Conservation (phyloP, 2,329 filamentous ascomycete species). For the Diaporthe humulicola region DNA sequence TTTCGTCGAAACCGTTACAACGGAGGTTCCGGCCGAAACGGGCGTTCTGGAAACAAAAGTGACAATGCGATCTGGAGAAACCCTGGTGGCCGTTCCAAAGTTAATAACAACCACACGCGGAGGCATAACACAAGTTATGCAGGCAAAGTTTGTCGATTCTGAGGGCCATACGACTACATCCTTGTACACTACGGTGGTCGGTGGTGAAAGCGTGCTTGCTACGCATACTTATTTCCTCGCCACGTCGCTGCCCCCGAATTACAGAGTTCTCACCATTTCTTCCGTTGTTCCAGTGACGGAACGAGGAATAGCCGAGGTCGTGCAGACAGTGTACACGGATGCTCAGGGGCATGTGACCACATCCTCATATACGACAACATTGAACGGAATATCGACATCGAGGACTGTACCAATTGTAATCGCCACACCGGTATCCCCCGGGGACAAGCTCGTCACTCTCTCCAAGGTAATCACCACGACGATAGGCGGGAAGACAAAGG, state of each 20-base stretch:
- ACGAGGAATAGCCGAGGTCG: background rate
- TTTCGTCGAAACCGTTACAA: background rate
- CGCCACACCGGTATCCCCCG: background rate
- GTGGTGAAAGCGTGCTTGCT: background rate
- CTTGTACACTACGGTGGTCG: background rate
- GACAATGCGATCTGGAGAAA: background rate
- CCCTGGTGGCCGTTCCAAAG: background rate
- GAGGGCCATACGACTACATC: background rate
- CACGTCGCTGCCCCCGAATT: slow-evolving; percentile 2
- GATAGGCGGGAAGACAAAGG: background rate
- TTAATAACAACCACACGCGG: background rate
- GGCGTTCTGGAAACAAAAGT: background rate
- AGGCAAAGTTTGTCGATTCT: background rate
- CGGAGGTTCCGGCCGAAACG: background rate
- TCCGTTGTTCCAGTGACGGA: background rate
- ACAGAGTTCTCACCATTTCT: background rate
- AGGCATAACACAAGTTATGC: background rate
- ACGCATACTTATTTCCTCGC: background rate
- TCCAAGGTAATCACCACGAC: background rate
- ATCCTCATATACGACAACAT: background rate
- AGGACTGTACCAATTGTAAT: background rate
- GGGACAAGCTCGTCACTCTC: background rate
- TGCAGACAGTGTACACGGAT: background rate
- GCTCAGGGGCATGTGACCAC: background rate
- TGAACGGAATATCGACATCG: background rate